These are phyloP conservation scores for Eucalyptus viminalis DNA, from an alignment of 345 rosid genomes.

Conservation along the genomic window DNA sequence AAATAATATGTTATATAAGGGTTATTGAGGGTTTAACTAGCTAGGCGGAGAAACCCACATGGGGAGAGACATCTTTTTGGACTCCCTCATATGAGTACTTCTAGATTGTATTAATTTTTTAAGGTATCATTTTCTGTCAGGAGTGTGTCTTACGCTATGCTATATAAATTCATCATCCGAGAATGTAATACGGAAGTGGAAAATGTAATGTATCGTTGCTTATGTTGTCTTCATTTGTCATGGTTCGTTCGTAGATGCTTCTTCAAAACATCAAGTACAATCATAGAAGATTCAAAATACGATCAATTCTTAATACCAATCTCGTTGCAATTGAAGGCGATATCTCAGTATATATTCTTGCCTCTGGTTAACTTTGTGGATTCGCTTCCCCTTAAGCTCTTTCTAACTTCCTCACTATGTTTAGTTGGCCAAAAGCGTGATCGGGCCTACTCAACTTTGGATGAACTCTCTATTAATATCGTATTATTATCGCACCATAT, in stretches of 20 bases:
- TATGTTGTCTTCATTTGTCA: background rate
- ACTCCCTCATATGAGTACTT: background rate
- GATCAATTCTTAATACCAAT: background rate
- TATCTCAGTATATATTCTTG: background rate
- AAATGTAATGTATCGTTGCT: background rate
- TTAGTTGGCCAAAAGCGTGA: background rate
- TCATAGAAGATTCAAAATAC: background rate
- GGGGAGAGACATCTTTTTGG: background rate
- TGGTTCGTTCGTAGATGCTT: background rate
- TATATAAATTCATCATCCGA: background rate
- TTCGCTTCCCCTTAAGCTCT: background rate
- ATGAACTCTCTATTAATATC: background rate
- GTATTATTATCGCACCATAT: background rate
- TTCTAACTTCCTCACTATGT: background rate
- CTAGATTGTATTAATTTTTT: background rate
- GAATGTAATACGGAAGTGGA: background rate
- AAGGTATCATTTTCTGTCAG: background rate
- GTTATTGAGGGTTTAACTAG: background rate
- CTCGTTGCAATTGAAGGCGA: background rate
- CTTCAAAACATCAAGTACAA: background rate
- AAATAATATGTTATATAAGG: background rate
- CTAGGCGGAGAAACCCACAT: background rate
- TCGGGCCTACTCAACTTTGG: background rate
- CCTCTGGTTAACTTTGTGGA: background rate
- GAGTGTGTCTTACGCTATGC: background rate